phyloP scores from a whole-genome alignment of 164 flowering plant genomes.

The Saururus chinensis region DNA sequence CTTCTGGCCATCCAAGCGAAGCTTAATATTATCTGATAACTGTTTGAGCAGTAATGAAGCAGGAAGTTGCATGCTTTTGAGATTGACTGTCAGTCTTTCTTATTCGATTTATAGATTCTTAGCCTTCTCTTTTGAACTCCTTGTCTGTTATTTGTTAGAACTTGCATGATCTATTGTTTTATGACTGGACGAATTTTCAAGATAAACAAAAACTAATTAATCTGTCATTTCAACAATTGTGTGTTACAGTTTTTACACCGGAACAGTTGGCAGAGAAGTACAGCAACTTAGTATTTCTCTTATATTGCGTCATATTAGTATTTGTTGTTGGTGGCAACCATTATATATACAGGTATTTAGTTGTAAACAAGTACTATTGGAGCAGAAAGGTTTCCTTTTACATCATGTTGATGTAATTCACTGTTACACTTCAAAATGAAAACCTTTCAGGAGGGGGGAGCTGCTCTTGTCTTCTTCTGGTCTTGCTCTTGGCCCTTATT shows the following conservation, averaged over 20 bases:
- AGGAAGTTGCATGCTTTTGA: too few species aligned
- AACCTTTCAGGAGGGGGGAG: conserved; percentile 71
- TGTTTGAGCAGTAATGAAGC: too few species aligned
- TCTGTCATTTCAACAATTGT: neutral
- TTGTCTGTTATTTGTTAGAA: too few species aligned
- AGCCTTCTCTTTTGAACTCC: too few species aligned
- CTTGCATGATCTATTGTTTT: too few species aligned
- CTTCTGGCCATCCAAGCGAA: too few species aligned
- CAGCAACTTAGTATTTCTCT: conserved; percentile 65
- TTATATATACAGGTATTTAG: conserved; percentile 53
- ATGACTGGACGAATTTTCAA: too few species aligned
- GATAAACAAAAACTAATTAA: neutral
- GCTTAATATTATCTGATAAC: too few species aligned
- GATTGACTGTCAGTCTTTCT: too few species aligned
- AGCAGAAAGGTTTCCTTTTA: neutral
- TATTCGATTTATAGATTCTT: too few species aligned
- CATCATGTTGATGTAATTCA: neutral
- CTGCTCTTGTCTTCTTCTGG: conserved; percentile 47
- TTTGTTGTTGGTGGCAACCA: conserved; percentile 61
- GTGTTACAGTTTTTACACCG: conserved; percentile 78
- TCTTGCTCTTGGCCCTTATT: conserved; percentile 56
- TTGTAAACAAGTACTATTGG: neutral
- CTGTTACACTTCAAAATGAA: conserved; percentile 1
- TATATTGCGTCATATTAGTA: conserved; percentile 65
- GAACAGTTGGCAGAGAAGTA: conserved; percentile 93